Conservation (phyloP, 192 early-diverging fungal genomes). For the Phycomyces blakesleeanus region DNA sequence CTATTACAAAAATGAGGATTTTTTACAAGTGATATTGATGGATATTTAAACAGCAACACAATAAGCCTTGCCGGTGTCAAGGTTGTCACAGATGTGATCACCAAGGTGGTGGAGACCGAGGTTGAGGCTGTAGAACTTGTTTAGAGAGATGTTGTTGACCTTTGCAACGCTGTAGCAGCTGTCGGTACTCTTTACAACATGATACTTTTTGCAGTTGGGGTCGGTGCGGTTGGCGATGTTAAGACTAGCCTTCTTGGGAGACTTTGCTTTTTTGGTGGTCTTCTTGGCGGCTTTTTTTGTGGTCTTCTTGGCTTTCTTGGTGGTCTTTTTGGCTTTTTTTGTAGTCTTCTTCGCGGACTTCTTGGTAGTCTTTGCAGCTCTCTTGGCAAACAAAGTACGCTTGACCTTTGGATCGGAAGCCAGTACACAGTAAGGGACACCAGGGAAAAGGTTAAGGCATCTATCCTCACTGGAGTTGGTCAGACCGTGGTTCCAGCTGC, state of each 20-base stretch:
- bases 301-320: constrained; percentile 9
- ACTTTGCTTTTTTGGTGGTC: neutral
- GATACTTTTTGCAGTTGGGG: constrained; percentile 28
- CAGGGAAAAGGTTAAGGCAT: constrained; percentile 10
- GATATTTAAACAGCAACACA: constrained; percentile 3
- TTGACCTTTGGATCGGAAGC: neutral
- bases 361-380: constrained; percentile 8
- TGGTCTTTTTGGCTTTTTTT: neutral
- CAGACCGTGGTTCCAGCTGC: constrained; percentile 11
- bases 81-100: constrained; percentile 17
- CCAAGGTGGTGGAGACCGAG: constrained; percentile 24
- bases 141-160: constrained; percentile 11
- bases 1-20: neutral
- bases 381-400: constrained; percentile 16
- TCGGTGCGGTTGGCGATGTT: constrained; percentile 18
- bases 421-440: constrained; percentile 19
- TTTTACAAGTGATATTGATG: neutral
- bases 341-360: neutral
- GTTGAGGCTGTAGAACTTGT: constrained; percentile 32
- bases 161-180: constrained; percentile 15
- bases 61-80: constrained; percentile 7
- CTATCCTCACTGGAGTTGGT: constrained; percentile 1
- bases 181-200: constrained; percentile 10
- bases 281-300: neutral
- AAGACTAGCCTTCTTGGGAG: neutral